Conservation (phyloP, 257 asterid genomes). For the Asclepias syriaca region DNA sequence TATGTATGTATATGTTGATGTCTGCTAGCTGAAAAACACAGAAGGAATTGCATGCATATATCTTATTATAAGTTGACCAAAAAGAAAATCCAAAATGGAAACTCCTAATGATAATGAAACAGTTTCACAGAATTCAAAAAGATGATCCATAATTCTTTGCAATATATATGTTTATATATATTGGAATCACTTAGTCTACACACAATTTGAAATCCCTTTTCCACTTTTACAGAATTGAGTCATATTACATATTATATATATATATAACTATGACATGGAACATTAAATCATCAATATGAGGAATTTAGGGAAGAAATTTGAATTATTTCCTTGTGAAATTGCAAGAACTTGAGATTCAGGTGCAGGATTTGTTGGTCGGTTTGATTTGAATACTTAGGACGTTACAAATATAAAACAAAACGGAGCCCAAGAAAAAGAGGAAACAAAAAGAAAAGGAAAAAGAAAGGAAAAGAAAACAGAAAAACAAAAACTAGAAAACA, state of each 20-base stretch:
- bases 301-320: too few relatives aligned
- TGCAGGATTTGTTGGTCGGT: too few relatives aligned
- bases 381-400: background rate
- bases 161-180: too few relatives aligned
- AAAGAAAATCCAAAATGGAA: background rate
- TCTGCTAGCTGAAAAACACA: slow-evolving; percentile 2
- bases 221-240: too few relatives aligned
- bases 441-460: slow-evolving; percentile 2
- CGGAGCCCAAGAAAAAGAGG: slow-evolving; percentile 20
- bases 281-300: too few relatives aligned
- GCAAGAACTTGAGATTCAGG: too few relatives aligned
- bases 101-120: slow-evolving; percentile 1
- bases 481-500: background rate
- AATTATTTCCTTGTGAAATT: too few relatives aligned
- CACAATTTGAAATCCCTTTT: slow-evolving; percentile 23
- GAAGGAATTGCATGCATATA: background rate
- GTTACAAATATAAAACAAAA: slow-evolving; percentile 14
- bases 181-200: slow-evolving; percentile 24
- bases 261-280: background rate
- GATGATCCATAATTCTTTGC: background rate
- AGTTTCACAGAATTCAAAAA: slow-evolving; percentile 19
- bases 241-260: too few relatives aligned
- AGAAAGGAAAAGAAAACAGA: too few relatives aligned
- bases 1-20: background rate
- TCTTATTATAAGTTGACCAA: background rate